A percentile compares a stretch with the other conserved stretches of the same genome.
phyloP scores from a whole-genome alignment of 768 basidiomycete genomes.

The Tricholoma flavovirens region DNA sequence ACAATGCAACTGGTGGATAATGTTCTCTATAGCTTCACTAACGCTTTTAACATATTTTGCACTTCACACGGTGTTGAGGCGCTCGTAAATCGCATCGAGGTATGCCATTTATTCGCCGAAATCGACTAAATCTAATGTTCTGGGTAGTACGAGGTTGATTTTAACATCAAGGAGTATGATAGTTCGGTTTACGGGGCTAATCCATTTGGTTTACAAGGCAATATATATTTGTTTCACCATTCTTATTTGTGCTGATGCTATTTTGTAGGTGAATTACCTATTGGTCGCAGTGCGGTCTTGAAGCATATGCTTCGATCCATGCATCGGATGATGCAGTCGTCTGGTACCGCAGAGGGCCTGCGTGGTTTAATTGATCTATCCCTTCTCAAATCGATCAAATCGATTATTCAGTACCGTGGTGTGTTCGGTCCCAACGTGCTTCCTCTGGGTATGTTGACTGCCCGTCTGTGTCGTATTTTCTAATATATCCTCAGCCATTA shows the following conservation, averaged over 20 bases:
- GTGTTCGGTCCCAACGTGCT: conserved; percentile 86
- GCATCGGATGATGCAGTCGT: conserved; percentile 96
- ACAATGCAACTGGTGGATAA: conserved; percentile 91
- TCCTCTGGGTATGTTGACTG: conserved; percentile 63
- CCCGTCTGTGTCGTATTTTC: neutral
- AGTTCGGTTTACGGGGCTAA: conserved; percentile 38
- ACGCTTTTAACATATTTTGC: conserved; percentile 84
- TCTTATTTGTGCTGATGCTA: neutral
- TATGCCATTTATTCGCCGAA: conserved; percentile 28
- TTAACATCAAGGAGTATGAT: conserved; percentile 54
- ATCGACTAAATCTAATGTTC: conserved; percentile 10
- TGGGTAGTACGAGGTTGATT: conserved; percentile 59
- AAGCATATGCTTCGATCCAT: conserved; percentile 89
- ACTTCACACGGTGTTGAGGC: conserved; percentile 78
- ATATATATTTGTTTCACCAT: conserved; percentile 11
- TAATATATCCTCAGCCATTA: conserved; percentile 55
- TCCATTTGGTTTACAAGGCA: conserved; percentile 49
- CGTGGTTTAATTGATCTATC: conserved; percentile 91
- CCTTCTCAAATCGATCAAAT: conserved; percentile 78
- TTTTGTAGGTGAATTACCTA: conserved; percentile 59
- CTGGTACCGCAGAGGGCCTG: conserved; percentile 90
- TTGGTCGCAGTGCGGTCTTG: conserved; percentile 72
- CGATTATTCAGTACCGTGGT: conserved; percentile 75
- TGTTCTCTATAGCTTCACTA: conserved; percentile 83
- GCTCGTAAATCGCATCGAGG: conserved; percentile 84